Percentiles rank a stretch among this genome's conserved stretches.
Evolutionary conservation across 345 rosid species (phyloP).

Genomic region (Populus alba): DNA sequence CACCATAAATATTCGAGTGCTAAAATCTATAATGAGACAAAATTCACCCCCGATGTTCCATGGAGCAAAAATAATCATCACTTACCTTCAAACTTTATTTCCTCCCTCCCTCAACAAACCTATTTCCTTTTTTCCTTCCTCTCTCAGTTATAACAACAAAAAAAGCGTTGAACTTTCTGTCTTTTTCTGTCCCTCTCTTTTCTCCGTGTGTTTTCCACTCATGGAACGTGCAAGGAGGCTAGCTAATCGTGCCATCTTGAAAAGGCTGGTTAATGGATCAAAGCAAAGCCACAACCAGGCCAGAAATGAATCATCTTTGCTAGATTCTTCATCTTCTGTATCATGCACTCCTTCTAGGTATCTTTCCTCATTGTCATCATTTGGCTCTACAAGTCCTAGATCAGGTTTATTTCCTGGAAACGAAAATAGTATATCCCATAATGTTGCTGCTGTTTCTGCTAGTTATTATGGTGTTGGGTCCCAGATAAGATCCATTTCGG

Average conservation of each 20-base stretch:
- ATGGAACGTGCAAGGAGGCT: conserved; percentile 96
- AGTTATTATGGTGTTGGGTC: conserved; percentile 36
- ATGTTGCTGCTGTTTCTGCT: conserved; percentile 10
- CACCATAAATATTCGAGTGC: background rate
- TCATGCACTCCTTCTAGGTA: conserved; percentile 61
- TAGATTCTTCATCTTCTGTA: conserved; percentile 33
- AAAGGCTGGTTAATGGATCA: conserved; percentile 55
- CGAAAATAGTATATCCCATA: conserved; percentile 15
- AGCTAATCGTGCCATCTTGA: conserved; percentile 78
- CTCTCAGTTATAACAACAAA: background rate
- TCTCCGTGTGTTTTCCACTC: background rate
- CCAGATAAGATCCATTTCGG: conserved; percentile 63
- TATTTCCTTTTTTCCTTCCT: conserved; percentile 6
- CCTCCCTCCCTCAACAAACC: conserved; percentile 11
- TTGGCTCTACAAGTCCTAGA: conserved; percentile 31
- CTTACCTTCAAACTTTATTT: background rate
- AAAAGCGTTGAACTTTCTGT: background rate
- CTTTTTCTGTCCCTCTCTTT: background rate
- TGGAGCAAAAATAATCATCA: conserved; percentile 24
- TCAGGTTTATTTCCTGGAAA: conserved; percentile 30
- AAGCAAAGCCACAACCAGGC: conserved; percentile 42
- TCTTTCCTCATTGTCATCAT: conserved; percentile 69
- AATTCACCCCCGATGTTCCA: background rate
- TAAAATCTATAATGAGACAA: conserved; percentile 1
- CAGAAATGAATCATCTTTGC: conserved; percentile 27